These are phyloP conservation scores for Barbatosphaeria neglecta DNA, from an alignment of 495 filamentous ascomycete species.

Conservation along the genomic window DNA sequence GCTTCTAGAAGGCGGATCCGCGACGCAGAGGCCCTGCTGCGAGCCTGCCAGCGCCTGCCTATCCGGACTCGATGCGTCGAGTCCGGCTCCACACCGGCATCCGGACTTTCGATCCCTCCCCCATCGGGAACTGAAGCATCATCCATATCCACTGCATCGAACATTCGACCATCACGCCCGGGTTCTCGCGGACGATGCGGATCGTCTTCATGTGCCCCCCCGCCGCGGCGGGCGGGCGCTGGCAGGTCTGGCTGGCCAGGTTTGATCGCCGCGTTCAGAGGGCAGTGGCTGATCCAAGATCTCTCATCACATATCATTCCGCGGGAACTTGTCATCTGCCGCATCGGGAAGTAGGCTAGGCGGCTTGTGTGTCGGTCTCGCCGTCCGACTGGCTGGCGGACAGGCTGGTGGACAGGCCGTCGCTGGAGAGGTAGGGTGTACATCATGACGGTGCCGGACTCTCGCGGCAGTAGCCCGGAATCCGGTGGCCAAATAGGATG, in stretches of 20 bases:
- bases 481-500: not conserved
- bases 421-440: too few species aligned
- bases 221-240: not conserved
- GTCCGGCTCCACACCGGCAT: too few species aligned
- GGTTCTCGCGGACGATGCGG: not conserved
- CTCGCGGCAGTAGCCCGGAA: not conserved
- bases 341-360: too few species aligned
- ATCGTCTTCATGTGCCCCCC: not conserved
- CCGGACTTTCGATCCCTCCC: too few species aligned
- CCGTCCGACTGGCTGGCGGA: too few species aligned
- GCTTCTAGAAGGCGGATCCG: slow-evolving; percentile 1
- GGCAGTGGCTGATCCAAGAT: slow-evolving; percentile 1
- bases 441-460: not conserved
- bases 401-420: not conserved
- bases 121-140: not conserved
- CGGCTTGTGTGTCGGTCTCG: too few species aligned
- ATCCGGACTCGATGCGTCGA: too few species aligned
- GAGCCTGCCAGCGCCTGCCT: too few species aligned
- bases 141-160: not conserved
- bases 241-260: too few species aligned
- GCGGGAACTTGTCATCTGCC: too few species aligned
- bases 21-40: not conserved
- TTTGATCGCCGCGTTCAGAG: slow-evolving; percentile 1
- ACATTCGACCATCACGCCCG: slow-evolving; percentile 2
- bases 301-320: too few species aligned